phyloP scores from a whole-genome alignment of 1,284 basidiomycete genomes.

The Tilletia caries region DNA sequence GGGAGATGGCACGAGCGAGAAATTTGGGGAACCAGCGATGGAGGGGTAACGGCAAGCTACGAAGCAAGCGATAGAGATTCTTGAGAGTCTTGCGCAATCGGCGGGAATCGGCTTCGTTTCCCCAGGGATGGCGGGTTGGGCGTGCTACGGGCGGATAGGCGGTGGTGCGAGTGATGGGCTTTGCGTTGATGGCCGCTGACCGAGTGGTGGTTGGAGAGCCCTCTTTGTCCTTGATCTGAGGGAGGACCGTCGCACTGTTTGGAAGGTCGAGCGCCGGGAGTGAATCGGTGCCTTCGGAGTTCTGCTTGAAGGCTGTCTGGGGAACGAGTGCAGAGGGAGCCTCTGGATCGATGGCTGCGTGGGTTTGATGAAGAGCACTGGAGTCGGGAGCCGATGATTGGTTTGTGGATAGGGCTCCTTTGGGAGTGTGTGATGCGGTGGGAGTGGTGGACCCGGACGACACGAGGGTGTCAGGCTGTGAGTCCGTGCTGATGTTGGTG shows the following conservation, averaged over 20 bases:
- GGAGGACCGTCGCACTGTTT: not conserved
- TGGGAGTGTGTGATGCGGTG: too few relatives aligned
- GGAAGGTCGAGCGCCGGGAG: not conserved
- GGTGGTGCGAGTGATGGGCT: not conserved
- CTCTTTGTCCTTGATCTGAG: not conserved
- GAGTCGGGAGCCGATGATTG: too few relatives aligned
- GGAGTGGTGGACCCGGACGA: too few relatives aligned
- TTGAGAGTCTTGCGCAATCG: constrained; percentile 6
- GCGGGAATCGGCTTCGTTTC: constrained; percentile 3
- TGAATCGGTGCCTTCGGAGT: not conserved
- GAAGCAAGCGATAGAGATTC: constrained; percentile 9
- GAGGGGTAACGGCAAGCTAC: constrained; percentile 38
- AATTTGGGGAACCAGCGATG: constrained; percentile 38
- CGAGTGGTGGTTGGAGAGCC: not conserved
- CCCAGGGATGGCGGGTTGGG: constrained; percentile 11
- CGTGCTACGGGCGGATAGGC: not conserved
- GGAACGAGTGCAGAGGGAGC: not conserved
- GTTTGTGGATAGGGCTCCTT: too few relatives aligned
- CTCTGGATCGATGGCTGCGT: not conserved
- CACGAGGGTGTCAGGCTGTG: too few relatives aligned
- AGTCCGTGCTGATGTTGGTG: too few relatives aligned
- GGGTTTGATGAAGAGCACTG: not conserved
- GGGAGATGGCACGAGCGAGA: constrained; percentile 36
- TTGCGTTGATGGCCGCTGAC: not conserved
- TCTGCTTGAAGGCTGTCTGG: not conserved